These are phyloP conservation scores for Nannochloropsis salina DNA, from an alignment of 108 stramenopile species.

Conservation along the genomic window DNA sequence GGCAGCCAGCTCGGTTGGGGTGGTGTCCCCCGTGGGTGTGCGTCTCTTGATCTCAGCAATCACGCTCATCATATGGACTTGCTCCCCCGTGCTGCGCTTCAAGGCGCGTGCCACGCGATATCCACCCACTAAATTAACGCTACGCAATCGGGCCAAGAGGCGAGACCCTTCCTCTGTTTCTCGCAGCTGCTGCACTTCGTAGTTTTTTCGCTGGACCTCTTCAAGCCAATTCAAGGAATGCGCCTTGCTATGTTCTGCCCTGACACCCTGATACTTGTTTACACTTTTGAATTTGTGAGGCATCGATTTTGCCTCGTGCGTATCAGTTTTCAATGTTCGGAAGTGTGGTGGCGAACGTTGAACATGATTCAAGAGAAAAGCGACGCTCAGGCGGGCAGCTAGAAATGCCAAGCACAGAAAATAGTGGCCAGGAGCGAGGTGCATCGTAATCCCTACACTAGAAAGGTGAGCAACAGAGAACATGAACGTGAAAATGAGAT, in stretches of 20 bases:
- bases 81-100: constrained; percentile 10
- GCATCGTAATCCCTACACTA: too few relatives aligned
- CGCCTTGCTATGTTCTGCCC: background rate
- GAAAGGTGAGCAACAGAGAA: too few relatives aligned
- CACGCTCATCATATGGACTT: constrained; percentile 24
- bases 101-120: constrained; percentile 17
- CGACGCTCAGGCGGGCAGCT: too few relatives aligned
- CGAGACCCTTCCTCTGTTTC: constrained; percentile 10
- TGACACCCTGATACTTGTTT: too few relatives aligned
- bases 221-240: background rate
- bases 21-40: constrained; percentile 22
- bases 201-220: constrained; percentile 19
- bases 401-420: too few relatives aligned
- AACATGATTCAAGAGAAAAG: too few relatives aligned
- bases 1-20: constrained; percentile 15
- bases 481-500: too few relatives aligned
- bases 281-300: too few relatives aligned
- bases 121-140: background rate
- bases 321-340: too few relatives aligned
- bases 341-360: too few relatives aligned
- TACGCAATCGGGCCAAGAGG: background rate
- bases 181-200: constrained; percentile 17
- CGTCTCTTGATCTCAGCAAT: constrained; percentile 24
- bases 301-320: too few relatives aligned
- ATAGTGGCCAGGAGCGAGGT: too few relatives aligned